Base-by-base conservation (phyloP, 257 asterid species). In the Sherardia arvensis region DNA sequence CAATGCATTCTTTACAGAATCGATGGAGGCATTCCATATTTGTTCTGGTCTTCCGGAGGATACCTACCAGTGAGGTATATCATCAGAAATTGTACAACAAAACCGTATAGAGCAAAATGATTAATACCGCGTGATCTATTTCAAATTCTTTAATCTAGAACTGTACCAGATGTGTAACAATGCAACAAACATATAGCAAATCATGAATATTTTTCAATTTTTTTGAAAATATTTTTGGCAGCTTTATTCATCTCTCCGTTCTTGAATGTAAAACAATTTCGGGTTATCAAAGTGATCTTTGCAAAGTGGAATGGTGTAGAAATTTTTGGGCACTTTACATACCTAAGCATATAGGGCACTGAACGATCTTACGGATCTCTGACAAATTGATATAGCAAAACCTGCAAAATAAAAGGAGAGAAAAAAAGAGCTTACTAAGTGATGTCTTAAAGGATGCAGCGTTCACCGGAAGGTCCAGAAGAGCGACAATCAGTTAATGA, bases 341-440 rank as follows among this genome's bases (percentile, higher is more conserved):
- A 89, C 96, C 96, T 77, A 89, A 75, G 73, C 97, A 92, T 87
- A 92, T 92, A 53, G 99, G 99, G 76, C 97, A 92, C 77, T 92
- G 99, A 55, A 92, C 97, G 82, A 89, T 97, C 81, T 89, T 92
- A 68, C 97, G 91, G 66, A 92, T 77, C 66, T 85, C 95, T 38
- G 93, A 84, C 79, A 92, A 76, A 84, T 79, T 89, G 70, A 92
- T 88, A 7, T 67, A 68, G 65, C 83, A 62, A 75, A 57, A 85
- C 76, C 99, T 89, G 92, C 70, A 53, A 57, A 56, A 3, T 29
- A 14, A 8, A 18, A 28, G 34, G 54, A 65, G 40, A 8, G 12
- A 34, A 15, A 15, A 14, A 3, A 43, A 4, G 51, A 43, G 49
- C 47, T 38, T 1, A 38, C 47, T 9, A 38, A 38, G 47, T 38